Evolutionary conservation across 1,284 basidiomycete species (phyloP).

Genomic region (Chiua sp.): DNA sequence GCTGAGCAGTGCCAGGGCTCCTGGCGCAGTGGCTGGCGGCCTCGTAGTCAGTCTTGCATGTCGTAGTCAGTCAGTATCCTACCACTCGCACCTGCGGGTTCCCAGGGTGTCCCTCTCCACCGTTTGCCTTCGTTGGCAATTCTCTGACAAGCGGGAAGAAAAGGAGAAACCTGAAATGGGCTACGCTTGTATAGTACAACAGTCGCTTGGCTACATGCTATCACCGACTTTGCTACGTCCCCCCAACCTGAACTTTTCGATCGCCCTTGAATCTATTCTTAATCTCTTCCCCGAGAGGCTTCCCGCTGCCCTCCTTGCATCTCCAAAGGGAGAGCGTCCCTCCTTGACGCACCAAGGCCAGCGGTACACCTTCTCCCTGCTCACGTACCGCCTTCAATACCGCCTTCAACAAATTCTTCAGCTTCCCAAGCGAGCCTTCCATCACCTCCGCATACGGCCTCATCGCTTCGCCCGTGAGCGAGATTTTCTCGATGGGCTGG

Average conservation of each 20-base stretch:
- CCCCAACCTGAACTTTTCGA: neutral
- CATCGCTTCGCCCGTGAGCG: constrained; percentile 32
- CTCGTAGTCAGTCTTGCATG: no score
- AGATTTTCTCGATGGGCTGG: constrained; percentile 32
- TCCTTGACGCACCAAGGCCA: constrained; percentile 32
- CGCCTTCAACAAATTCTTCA: constrained; percentile 31
- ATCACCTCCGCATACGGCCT: constrained; percentile 24
- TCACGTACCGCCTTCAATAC: constrained; percentile 32
- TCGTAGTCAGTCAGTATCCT: no score
- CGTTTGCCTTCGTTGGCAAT: no score
- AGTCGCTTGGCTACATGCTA: no score
- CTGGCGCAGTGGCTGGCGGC: no score
- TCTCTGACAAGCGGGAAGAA: no score
- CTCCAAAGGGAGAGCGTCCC: constrained; percentile 29
- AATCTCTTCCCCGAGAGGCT: constrained; percentile 26
- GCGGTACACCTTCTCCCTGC: constrained; percentile 29
- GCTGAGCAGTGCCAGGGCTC: no score
- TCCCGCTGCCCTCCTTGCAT: constrained; percentile 31
- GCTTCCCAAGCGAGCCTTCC: constrained; percentile 26
- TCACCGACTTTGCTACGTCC: neutral
- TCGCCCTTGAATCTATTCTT: constrained; percentile 21
- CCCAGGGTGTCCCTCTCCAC: no score
- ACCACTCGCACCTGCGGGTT: no score
- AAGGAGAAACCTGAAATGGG: no score
- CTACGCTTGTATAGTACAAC: no score